These are phyloP conservation scores for Exophiala spinifera DNA, from an alignment of 2,329 filamentous ascomycete genomes.

Conservation along the genomic window DNA sequence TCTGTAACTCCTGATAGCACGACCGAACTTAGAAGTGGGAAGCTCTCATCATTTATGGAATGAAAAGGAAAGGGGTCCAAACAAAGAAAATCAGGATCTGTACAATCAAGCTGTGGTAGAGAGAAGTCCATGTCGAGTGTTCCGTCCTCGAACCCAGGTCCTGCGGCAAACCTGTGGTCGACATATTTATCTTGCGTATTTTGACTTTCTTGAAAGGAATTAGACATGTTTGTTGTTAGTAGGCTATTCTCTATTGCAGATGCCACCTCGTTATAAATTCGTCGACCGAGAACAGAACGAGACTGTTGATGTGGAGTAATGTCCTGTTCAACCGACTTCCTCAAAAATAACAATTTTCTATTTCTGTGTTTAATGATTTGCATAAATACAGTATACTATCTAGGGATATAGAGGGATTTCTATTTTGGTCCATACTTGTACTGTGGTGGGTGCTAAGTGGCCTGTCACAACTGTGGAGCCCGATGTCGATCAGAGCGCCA, in stretches of 20 bases:
- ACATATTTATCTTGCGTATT: neutral
- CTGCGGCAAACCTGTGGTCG: neutral
- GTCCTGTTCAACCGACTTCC: too few relatives aligned
- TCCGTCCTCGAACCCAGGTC: neutral
- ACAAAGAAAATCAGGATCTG: neutral
- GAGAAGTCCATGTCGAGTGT: neutral
- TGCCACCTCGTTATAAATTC: neutral
- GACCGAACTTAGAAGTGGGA: neutral
- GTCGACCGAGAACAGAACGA: neutral
- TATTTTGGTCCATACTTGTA: neutral
- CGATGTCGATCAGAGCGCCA: neutral
- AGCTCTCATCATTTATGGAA: neutral
- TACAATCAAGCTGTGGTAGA: neutral
- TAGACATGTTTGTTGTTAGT: neutral
- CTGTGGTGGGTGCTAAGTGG: neutral
- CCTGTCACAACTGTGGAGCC: neutral
- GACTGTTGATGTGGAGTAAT: too few relatives aligned
- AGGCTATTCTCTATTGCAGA: neutral
- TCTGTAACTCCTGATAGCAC: neutral
- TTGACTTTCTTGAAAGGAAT: neutral
- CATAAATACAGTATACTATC: neutral
- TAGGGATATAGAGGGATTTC: neutral
- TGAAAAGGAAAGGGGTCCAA: slow-evolving; percentile 4
- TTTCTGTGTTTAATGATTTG: neutral
- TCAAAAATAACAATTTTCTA: neutral